Base-by-base conservation (phyloP, 441 rosid genomes). In the Populus hybrid region DNA sequence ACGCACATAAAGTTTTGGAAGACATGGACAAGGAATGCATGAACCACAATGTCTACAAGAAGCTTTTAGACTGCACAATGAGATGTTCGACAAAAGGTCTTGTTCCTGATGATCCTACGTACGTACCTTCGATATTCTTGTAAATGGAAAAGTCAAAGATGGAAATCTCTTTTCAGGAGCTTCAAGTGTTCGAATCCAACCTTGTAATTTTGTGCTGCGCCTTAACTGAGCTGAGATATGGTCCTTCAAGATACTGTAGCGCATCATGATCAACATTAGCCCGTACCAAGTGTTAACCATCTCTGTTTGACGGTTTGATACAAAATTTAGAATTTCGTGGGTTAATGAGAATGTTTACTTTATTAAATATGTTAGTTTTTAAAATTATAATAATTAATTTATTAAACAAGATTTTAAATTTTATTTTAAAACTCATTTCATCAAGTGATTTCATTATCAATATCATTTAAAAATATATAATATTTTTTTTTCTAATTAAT, bases 1-100 rank as follows among this genome's bases (percentile, higher is more conserved):
- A 87, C 76, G 98, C 97, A 8, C 74, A 64, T 65, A 84, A 89
- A 64, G 63, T 91, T 68, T 81, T 91, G 77, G 83, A 82, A 78
- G 92, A 89, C 80, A 92, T 92, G 97, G 77, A 87, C 54, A 70
- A 69, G 70, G 84, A 85, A 74, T 68, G 83, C 14, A 76, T 87
- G 64, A 82, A 84, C 59, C 89, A 91, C 36, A 86, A 80, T 77
- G 86, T 87, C 74, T 82, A 77, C 79, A 80, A 20, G 85, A 85
- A 76, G 92, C 97, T 26, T 88, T 87, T 81, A 87, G 90, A 79
- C 81, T 90, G 84, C 96, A 91, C 76, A 81, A 85, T 40, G 97
- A 91, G 87, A 94, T 91, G 97, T 89, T 91, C 74, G 95, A 94
- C 46, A 87, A 82, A 77, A 4, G 97, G 96, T 70, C 90, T 92